Evolutionary conservation across 495 filamentous ascomycete genomes (phyloP).

Genomic region (Penicillium lividum): DNA sequence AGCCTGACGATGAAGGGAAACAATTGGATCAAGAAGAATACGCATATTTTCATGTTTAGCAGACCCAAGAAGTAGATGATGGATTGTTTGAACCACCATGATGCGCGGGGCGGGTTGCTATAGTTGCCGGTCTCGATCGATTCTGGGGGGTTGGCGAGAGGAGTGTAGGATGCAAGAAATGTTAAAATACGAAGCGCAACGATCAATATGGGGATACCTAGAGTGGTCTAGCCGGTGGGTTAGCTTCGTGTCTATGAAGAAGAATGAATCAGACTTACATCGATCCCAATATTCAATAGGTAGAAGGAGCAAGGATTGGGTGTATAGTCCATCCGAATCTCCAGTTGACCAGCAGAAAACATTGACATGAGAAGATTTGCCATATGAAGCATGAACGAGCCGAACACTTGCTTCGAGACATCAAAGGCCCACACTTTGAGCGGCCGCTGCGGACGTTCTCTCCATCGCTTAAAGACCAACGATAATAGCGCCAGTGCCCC

Average conservation of each 20-base stretch:
- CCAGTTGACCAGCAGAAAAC: slow-evolving; percentile 79
- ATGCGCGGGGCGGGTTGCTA: slow-evolving; percentile 73
- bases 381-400: slow-evolving; percentile 83
- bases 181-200: slow-evolving; percentile 78
- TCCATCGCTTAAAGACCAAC: slow-evolving; percentile 89
- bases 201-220: slow-evolving; percentile 92
- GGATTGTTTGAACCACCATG: slow-evolving; percentile 94
- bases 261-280: slow-evolving; percentile 61
- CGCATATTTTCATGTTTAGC: slow-evolving; percentile 92
- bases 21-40: slow-evolving; percentile 83
- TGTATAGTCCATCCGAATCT: slow-evolving; percentile 58
- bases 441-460: slow-evolving; percentile 87
- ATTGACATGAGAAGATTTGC: slow-evolving; percentile 94
- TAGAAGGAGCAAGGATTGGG: slow-evolving; percentile 98
- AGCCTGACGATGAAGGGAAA: slow-evolving; percentile 86
- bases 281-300: slow-evolving; percentile 87
- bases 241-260: background rate
- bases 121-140: slow-evolving; percentile 94
- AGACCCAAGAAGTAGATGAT: slow-evolving; percentile 94
- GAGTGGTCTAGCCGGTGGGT: slow-evolving; percentile 65
- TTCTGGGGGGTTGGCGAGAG: slow-evolving; percentile 75
- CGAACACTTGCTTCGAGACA: slow-evolving; percentile 96
- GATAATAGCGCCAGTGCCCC: slow-evolving; percentile 79
- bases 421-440: slow-evolving; percentile 96
- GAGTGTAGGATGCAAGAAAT: slow-evolving; percentile 68